Percentiles rank a stretch among this genome's conserved stretches.
These are phyloP conservation scores for Hanseniaspora sp. DNA, from an alignment of 1,139 yeast species.

Conservation along the genomic window DNA sequence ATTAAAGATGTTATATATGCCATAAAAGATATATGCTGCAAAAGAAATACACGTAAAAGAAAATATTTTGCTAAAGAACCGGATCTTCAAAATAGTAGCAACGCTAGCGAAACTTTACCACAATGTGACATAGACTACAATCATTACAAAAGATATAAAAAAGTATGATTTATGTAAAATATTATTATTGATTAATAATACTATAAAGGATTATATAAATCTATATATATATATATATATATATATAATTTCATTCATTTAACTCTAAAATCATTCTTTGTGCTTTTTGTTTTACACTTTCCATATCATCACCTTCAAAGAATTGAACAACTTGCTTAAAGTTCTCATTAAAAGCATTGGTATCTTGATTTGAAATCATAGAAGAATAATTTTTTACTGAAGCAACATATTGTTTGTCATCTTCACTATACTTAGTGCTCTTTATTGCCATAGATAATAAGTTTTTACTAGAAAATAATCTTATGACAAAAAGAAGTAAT, in stretches of 20 bases:
- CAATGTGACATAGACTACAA: conserved; percentile 6
- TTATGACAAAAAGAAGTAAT: conserved; percentile 87
- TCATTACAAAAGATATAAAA: not conserved
- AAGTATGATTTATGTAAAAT: too few relatives aligned
- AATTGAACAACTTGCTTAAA: conserved; percentile 72
- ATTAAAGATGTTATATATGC: not conserved
- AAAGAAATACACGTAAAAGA: not conserved
- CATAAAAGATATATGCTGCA: not conserved
- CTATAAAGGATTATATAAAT: not conserved
- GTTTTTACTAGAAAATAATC: conserved; percentile 74
- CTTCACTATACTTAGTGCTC: conserved; percentile 64
- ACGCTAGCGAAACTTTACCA: not conserved
- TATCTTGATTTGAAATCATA: conserved; percentile 67
- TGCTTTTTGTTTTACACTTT: conserved; percentile 7
- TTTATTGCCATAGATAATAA: conserved; percentile 54
- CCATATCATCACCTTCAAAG: conserved; percentile 39
- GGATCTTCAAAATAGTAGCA: not conserved
- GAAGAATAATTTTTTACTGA: conserved; percentile 82
- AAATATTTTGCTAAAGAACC: not conserved
- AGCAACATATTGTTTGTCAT: conserved; percentile 74
- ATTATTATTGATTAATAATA: too few relatives aligned
- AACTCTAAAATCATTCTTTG: conserved; percentile 11
- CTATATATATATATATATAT: not conserved
- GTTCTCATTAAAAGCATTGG: conserved; percentile 54
- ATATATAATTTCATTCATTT: not conserved